Conservation (phyloP, 1,284 basidiomycete species). For the Xerocomus nothofagi region DNA sequence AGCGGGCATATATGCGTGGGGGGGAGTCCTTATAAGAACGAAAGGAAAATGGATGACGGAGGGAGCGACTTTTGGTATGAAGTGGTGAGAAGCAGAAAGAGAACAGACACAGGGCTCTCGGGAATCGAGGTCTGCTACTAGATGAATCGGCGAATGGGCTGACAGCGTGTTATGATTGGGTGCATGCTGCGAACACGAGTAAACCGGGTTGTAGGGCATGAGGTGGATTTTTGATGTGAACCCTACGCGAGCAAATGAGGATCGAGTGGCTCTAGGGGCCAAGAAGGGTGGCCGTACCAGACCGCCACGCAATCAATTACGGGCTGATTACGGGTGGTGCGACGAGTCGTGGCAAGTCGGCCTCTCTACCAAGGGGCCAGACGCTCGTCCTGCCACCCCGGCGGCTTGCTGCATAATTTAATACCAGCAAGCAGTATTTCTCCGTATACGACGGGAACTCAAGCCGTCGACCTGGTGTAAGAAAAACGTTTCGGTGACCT, state of each 20-base stretch:
- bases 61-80: slow-evolving; percentile 30
- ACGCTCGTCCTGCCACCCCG: slow-evolving; percentile 10
- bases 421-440: slow-evolving; percentile 7
- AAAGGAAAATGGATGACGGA: slow-evolving; percentile 20
- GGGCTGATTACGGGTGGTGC: slow-evolving; percentile 7
- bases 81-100: slow-evolving; percentile 32
- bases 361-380: background rate
- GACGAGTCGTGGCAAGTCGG: background rate
- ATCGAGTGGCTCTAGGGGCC: slow-evolving; percentile 38
- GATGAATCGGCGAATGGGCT: slow-evolving; percentile 32
- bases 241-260: slow-evolving; percentile 37
- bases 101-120: slow-evolving; percentile 29
- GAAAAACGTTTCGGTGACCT: slow-evolving; percentile 10
- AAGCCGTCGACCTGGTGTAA: slow-evolving; percentile 4
- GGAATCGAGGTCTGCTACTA: slow-evolving; percentile 24
- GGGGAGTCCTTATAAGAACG: slow-evolving; percentile 28
- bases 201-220: slow-evolving; percentile 39
- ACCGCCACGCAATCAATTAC: slow-evolving; percentile 22
- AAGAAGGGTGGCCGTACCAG: slow-evolving; percentile 23
- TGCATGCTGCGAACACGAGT: slow-evolving; percentile 38
- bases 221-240: slow-evolving; percentile 37
- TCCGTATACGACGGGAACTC: slow-evolving; percentile 10
- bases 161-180: slow-evolving; percentile 26
- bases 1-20: slow-evolving; percentile 23
- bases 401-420: slow-evolving; percentile 10